Conservation (phyloP, 257 asterid species). For the Fraxinus cuspidata region DNA sequence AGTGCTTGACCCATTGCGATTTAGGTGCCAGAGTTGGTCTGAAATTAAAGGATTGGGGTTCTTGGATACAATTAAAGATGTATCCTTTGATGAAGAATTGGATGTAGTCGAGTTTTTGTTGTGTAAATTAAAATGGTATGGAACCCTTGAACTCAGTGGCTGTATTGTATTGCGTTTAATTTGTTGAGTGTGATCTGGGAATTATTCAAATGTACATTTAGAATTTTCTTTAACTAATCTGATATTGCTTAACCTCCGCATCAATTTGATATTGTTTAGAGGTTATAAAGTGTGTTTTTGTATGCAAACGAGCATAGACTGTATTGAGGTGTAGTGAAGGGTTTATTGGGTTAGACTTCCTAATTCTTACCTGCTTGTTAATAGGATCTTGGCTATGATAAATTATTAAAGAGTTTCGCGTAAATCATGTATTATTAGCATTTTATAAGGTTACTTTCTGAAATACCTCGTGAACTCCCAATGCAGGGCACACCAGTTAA, state of each 20-base stretch:
- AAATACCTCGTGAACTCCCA: constrained; percentile 23
- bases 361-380: neutral
- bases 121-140: neutral
- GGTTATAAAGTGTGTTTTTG: neutral
- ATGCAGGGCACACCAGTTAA: constrained; percentile 89
- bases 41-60: constrained; percentile 25
- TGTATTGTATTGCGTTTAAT: neutral
- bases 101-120: neutral
- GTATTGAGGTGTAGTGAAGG: neutral
- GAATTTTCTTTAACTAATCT: neutral
- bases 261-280: neutral
- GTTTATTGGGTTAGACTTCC: neutral
- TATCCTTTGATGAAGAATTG: neutral
- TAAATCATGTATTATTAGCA: neutral
- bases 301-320: neutral
- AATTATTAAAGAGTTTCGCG: neutral
- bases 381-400: constrained; percentile 21
- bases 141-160: neutral
- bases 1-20: constrained; percentile 11
- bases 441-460: constrained; percentile 11
- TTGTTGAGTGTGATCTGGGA: neutral
- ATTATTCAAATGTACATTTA: neutral
- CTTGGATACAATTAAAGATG: constrained; percentile 20
- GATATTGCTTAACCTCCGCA: neutral
- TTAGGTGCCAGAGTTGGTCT: neutral